Percentiles rank a stretch among this genome's conserved stretches.
phyloP scores from a whole-genome alignment of 257 asterid species.

The Sherardia arvensis region DNA sequence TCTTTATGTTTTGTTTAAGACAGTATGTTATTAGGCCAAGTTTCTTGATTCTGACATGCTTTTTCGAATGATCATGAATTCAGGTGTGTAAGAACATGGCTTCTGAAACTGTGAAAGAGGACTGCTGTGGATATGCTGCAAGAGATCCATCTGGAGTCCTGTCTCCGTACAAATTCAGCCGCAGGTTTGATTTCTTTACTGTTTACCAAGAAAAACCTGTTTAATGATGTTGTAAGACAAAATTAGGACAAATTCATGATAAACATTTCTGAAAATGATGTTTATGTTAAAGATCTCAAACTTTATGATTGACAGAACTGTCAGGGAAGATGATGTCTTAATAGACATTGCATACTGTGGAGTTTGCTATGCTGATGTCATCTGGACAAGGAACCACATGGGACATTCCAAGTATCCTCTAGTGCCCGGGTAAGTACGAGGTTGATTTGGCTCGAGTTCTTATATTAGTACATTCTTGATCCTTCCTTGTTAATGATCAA shows the following conservation, averaged over 20 bases:
- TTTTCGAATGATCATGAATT: background rate
- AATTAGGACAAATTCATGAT: background rate
- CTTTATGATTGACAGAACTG: constrained; percentile 34
- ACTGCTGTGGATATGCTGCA: constrained; percentile 84
- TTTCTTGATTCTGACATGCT: background rate
- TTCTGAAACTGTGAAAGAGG: constrained; percentile 19
- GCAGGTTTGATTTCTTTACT: constrained; percentile 38
- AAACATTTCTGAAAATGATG: background rate
- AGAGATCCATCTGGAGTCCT: constrained; percentile 73
- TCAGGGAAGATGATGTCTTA: constrained; percentile 61
- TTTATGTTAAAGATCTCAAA: background rate
- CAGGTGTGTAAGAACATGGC: constrained; percentile 24
- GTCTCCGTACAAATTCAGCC: constrained; percentile 63
- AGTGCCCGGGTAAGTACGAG: constrained; percentile 80
- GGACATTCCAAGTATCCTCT: constrained; percentile 74
- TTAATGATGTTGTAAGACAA: background rate
- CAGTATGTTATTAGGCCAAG: background rate
- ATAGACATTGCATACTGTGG: constrained; percentile 63
- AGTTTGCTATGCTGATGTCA: constrained; percentile 79
- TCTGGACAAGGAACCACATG: constrained; percentile 54
- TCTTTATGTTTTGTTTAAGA: background rate
- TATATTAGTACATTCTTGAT: background rate
- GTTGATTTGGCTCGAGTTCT: background rate
- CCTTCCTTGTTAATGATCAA: background rate
- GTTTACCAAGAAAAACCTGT: background rate